phyloP scores from a whole-genome alignment of 1,284 basidiomycete genomes.

The Ustilago shanxiensis region DNA sequence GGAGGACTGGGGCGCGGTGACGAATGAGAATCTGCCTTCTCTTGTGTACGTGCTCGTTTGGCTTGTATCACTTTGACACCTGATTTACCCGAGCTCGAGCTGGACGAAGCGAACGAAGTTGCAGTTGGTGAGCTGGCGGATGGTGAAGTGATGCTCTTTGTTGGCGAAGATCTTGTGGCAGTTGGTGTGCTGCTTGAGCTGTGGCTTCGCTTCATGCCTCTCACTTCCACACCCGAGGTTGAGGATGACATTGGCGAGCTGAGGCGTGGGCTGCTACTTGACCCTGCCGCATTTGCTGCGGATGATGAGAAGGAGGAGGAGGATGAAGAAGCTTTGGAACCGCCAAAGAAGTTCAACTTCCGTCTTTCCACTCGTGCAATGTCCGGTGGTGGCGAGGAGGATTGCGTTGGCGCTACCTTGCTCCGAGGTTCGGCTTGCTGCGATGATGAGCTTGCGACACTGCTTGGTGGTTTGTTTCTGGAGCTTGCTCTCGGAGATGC shows the following conservation, averaged over 20 bases:
- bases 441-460: not conserved
- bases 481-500: not conserved
- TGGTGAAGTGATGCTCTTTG: conserved; percentile 4
- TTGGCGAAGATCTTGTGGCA: not conserved
- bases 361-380: conserved; percentile 22
- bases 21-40: not conserved
- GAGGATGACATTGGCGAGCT: not conserved
- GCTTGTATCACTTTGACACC: conserved; percentile 27
- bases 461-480: not conserved
- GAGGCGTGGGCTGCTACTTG: conserved; percentile 16
- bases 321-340: not conserved
- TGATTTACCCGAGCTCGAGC: not conserved
- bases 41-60: conserved; percentile 17
- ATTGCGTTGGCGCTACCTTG: not conserved
- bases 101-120: conserved; percentile 1
- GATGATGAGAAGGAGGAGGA: not conserved
- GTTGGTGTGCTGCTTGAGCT: conserved; percentile 1
- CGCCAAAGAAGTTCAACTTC: conserved; percentile 44
- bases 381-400: conserved; percentile 33
- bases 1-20: conserved; percentile 11
- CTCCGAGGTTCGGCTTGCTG: not conserved
- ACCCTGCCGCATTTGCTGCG: not conserved
- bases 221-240: not conserved
- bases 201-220: conserved; percentile 24
- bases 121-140: conserved; percentile 5